phyloP scores from a whole-genome alignment of 257 asterid genomes.

The Gardenia jasminoides region DNA sequence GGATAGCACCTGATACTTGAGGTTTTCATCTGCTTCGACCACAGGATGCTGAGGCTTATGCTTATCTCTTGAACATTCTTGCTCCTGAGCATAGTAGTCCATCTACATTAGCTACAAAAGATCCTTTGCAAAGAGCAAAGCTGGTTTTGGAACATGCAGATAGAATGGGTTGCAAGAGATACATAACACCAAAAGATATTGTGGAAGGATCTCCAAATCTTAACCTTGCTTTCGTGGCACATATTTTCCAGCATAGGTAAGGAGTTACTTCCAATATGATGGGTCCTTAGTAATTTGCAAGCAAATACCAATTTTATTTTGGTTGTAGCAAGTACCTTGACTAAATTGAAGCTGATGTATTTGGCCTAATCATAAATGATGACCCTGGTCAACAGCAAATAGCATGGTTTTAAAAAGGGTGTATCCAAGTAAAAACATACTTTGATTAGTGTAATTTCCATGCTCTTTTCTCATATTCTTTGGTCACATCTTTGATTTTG shows the following conservation, averaged over 20 bases:
- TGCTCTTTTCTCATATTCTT: background rate
- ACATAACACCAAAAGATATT: conserved; percentile 92
- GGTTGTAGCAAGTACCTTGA: background rate
- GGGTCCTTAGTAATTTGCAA: background rate
- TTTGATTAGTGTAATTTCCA: background rate
- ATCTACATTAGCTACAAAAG: conserved; percentile 59
- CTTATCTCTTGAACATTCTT: conserved; percentile 79
- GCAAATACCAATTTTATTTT: background rate
- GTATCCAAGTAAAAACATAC: background rate
- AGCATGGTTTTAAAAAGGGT: background rate
- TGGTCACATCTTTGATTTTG: background rate
- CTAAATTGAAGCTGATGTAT: background rate
- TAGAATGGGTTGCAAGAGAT: conserved; percentile 96
- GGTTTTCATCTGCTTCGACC: conserved; percentile 18
- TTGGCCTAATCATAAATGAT: background rate
- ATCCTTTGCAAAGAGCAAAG: conserved; percentile 77
- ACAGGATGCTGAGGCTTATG: conserved; percentile 97
- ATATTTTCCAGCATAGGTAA: conserved; percentile 90
- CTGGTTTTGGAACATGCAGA: conserved; percentile 96
- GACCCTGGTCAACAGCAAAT: background rate
- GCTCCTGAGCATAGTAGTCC: conserved; percentile 90
- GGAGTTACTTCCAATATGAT: background rate
- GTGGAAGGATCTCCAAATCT: conserved; percentile 97
- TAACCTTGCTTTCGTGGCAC: conserved; percentile 98
- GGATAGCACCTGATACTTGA: conserved; percentile 15